Percentiles rank a stretch among this genome's conserved stretches.
Conservation (phyloP, 257 asterid species). For the Solanum neorickii region DNA sequence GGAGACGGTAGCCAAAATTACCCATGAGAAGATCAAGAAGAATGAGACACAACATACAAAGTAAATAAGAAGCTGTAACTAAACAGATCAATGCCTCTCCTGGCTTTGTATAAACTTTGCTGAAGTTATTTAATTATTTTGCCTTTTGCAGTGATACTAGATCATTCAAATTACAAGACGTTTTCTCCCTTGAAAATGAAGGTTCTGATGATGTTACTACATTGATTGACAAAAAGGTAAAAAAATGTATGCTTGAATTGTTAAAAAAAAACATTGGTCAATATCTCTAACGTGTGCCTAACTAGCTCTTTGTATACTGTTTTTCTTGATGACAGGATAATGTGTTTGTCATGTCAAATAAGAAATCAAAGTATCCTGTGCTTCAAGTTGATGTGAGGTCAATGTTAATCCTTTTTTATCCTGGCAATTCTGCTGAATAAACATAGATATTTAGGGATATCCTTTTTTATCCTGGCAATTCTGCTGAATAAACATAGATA, state of each 20-base stretch:
- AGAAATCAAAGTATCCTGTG: conserved; percentile 84
- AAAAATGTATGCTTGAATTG: background rate
- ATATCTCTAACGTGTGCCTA: background rate
- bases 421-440: background rate
- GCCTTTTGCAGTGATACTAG: conserved; percentile 46
- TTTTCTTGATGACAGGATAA: conserved; percentile 50
- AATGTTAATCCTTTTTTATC: background rate
- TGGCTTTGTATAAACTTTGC: background rate
- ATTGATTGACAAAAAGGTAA: conserved; percentile 71
- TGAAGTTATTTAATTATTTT: background rate
- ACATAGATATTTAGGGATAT: background rate
- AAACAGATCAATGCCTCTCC: background rate
- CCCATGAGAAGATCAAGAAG: conserved; percentile 73
- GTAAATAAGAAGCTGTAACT: conserved; percentile 26
- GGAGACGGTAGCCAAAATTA: conserved; percentile 84
- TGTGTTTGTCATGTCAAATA: conserved; percentile 84
- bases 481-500: background rate
- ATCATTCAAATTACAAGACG: conserved; percentile 69
- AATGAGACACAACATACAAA: conserved; percentile 69
- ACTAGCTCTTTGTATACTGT: background rate
- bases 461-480: background rate
- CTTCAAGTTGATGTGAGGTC: conserved; percentile 94
- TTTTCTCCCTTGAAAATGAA: conserved; percentile 62
- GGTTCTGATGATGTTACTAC: conserved; percentile 67
- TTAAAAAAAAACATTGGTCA: background rate